Conservation (phyloP, 164 flowering plant genomes). For the Pachysandra terminalis region DNA sequence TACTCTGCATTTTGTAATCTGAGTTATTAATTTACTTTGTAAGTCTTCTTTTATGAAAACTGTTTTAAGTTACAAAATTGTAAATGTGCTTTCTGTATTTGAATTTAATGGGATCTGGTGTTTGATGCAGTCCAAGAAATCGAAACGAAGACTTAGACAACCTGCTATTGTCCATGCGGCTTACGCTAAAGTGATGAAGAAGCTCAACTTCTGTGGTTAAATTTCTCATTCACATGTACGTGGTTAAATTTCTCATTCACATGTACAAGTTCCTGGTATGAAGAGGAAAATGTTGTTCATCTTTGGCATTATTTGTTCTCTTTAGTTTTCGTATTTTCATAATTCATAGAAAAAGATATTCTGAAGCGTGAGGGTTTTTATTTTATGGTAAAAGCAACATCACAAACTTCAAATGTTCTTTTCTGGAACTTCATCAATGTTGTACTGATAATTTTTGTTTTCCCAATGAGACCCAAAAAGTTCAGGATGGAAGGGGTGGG, state of each 20-base stretch:
- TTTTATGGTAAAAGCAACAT: too few relatives aligned
- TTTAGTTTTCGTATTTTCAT: background rate
- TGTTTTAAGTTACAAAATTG: too few relatives aligned
- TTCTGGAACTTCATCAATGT: too few relatives aligned
- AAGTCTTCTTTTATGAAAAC: background rate
- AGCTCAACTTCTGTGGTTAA: slow-evolving; percentile 68
- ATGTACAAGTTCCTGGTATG: slow-evolving; percentile 7
- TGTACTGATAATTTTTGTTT: too few relatives aligned
- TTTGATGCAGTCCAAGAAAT: slow-evolving; percentile 75
- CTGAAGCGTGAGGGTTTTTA: too few relatives aligned
- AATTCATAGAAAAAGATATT: background rate
- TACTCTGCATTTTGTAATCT: background rate
- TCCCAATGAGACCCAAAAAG: too few relatives aligned
- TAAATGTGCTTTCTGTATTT: background rate
- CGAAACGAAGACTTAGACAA: slow-evolving; percentile 77
- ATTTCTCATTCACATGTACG: too few relatives aligned
- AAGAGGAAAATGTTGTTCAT: slow-evolving; percentile 2
- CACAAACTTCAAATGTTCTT: too few relatives aligned
- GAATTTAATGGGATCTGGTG: slow-evolving; percentile 5
- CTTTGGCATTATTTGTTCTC: background rate
- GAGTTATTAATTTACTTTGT: background rate
- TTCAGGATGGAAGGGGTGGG: too few relatives aligned
- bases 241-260: background rate
- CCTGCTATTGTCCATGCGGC: slow-evolving; percentile 80
- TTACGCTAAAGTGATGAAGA: slow-evolving; percentile 96